Evolutionary conservation across 305 asterid species (phyloP).

Genomic region (Stenogyne calaminthoides): DNA sequence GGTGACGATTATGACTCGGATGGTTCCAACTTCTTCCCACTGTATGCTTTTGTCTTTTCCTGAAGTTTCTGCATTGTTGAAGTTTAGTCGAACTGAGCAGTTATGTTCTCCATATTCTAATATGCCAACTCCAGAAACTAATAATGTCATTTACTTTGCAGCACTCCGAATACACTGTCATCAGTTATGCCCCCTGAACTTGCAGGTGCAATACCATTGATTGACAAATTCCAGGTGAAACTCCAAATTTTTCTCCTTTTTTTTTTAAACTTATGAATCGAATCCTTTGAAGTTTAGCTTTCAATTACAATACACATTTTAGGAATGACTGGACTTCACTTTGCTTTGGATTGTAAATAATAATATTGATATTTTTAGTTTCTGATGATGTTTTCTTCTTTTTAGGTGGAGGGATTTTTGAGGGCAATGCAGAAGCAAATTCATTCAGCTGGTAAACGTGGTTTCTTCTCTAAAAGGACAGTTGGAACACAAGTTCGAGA

Average conservation of each 20-base stretch:
- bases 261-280: not conserved
- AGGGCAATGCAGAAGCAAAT: constrained; percentile 98
- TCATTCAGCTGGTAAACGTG: constrained; percentile 75
- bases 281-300: constrained; percentile 7
- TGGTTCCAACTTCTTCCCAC: constrained; percentile 88
- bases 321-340: constrained; percentile 11
- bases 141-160: constrained; percentile 41
- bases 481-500: constrained; percentile 72
- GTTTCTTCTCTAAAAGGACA: constrained; percentile 87
- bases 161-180: constrained; percentile 81
- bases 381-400: constrained; percentile 15
- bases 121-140: constrained; percentile 9
- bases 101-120: not conserved
- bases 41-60: constrained; percentile 48
- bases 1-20: constrained; percentile 94
- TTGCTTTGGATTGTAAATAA: constrained; percentile 21
- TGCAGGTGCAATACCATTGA: constrained; percentile 85
- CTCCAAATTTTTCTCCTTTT: constrained; percentile 8
- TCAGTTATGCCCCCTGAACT: constrained; percentile 86
- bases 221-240: constrained; percentile 88
- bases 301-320: constrained; percentile 20
- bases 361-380: not conserved
- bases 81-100: constrained; percentile 2
- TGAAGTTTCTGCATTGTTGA: not conserved
- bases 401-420: constrained; percentile 88